Conservation (phyloP, 2,329 filamentous ascomycete genomes). For the Setomelanomma holmii region DNA sequence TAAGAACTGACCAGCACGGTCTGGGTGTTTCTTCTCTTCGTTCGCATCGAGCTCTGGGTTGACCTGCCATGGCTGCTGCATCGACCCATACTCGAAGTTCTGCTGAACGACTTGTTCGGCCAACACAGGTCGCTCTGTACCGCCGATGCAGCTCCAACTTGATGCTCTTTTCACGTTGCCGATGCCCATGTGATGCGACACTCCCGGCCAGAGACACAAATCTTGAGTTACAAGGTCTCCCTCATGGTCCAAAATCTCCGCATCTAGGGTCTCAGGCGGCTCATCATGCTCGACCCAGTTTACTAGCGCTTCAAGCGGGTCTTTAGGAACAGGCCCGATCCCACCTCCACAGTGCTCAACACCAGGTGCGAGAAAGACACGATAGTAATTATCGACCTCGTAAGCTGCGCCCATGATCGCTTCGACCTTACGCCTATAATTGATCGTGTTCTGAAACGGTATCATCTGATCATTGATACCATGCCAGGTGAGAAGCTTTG, state of each 20-base stretch:
- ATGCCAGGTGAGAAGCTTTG: conserved; percentile 40
- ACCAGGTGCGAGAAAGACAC: conserved; percentile 41
- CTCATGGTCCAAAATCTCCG: conserved; percentile 16
- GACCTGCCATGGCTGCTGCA: neutral
- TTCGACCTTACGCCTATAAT: conserved; percentile 32
- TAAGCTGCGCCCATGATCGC: conserved; percentile 30
- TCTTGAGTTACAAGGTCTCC: conserved; percentile 28
- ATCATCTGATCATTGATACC: conserved; percentile 35
- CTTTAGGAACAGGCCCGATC: conserved; percentile 23
- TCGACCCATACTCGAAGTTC: conserved; percentile 1
- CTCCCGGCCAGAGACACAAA: conserved; percentile 29
- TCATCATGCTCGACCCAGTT: conserved; percentile 39
- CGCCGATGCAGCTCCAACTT: conserved; percentile 33
- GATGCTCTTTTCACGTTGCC: conserved; percentile 25
- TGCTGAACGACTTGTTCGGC: conserved; percentile 6
- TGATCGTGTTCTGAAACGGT: conserved; percentile 32
- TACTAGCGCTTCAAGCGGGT: conserved; percentile 29
- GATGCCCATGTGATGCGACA: conserved; percentile 26
- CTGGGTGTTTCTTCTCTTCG: neutral
- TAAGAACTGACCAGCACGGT: conserved; percentile 23
- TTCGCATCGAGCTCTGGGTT: neutral
- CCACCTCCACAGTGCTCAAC: conserved; percentile 33
- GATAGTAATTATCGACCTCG: conserved; percentile 37
- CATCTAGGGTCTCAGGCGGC: conserved; percentile 32
- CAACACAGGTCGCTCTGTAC: conserved; percentile 17